These are phyloP conservation scores for Mycosphaerella sp. DNA, from an alignment of 2,329 filamentous ascomycete genomes.

Conservation along the genomic window DNA sequence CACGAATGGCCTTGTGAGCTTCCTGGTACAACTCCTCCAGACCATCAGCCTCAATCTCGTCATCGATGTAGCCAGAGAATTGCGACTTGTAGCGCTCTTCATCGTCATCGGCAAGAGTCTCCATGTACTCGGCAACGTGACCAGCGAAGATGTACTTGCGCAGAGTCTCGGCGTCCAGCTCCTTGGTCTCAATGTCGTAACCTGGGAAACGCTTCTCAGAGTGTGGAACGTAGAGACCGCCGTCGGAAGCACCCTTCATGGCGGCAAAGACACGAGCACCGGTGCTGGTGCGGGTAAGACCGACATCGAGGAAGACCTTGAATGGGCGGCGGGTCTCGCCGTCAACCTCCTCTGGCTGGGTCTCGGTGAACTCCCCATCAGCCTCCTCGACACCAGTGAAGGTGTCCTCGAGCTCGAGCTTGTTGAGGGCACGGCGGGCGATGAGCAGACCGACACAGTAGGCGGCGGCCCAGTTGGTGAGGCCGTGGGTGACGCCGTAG, in stretches of 20 bases:
- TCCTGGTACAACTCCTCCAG: conserved; percentile 95
- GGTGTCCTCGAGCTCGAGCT: conserved; percentile 89
- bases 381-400: conserved; percentile 96
- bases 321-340: conserved; percentile 89
- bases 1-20: conserved; percentile 93
- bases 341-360: conserved; percentile 86
- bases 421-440: conserved; percentile 92
- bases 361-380: conserved; percentile 91
- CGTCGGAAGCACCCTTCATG: conserved; percentile 99
- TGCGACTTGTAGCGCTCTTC: conserved; percentile 99
- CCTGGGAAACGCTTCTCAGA: conserved; percentile 99
- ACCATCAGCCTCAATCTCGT: conserved; percentile 91
- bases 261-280: conserved; percentile 98
- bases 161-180: conserved; percentile 93
- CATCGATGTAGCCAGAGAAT: conserved; percentile 97
- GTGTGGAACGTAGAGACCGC: conserved; percentile 94
- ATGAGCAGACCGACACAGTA: conserved; percentile 96
- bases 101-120: conserved; percentile 97
- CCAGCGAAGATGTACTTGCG: conserved; percentile 99
- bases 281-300: conserved; percentile 93
- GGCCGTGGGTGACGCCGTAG: conserved; percentile 96
- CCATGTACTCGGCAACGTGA: conserved; percentile 99
- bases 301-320: conserved; percentile 98
- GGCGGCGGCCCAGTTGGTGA: conserved; percentile 99
- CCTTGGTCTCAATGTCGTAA: conserved; percentile 94